Evolutionary conservation across 805 yeast species (phyloP).

Genomic region (Myxozyma geophila): DNA sequence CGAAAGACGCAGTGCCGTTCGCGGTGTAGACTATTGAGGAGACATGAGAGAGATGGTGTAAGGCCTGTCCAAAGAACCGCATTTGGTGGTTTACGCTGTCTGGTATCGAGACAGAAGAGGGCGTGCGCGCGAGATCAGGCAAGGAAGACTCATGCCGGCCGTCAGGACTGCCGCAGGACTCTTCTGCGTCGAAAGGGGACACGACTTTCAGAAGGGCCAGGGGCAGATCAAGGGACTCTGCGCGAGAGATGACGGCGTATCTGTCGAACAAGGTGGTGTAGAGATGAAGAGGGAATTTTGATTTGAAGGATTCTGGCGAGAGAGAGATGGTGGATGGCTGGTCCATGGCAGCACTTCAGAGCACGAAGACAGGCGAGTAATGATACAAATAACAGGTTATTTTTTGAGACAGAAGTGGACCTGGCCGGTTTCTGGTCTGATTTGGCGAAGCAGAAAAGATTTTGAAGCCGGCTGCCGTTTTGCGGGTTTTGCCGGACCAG

Average conservation of each 20-base stretch:
- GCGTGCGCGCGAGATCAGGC: no score
- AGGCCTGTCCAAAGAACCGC: no score
- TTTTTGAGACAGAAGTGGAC: not conserved
- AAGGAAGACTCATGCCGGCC: no score
- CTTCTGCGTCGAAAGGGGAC: no score
- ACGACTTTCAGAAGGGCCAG: not conserved
- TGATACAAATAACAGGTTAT: not conserved
- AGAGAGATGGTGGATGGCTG: not conserved
- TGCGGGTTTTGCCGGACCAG: no score
- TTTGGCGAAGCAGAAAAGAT: no score
- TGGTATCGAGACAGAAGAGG: no score
- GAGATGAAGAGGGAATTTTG: not conserved
- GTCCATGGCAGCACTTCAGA: not conserved
- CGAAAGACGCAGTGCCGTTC: not conserved
- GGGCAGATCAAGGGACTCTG: not conserved
- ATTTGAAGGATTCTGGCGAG: not conserved
- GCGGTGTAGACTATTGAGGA: not conserved
- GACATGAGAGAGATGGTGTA: not conserved
- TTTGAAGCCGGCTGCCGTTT: no score
- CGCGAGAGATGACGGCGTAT: not conserved
- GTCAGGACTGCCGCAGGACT: no score
- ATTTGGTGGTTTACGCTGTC: no score
- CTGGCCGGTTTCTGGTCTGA: no score
- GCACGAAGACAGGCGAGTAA: not conserved
- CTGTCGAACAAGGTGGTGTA: not conserved